These are phyloP conservation scores for Pseudogymnoascus sp. DNA, from an alignment of 2,329 filamentous ascomycete species.

Conservation along the genomic window DNA sequence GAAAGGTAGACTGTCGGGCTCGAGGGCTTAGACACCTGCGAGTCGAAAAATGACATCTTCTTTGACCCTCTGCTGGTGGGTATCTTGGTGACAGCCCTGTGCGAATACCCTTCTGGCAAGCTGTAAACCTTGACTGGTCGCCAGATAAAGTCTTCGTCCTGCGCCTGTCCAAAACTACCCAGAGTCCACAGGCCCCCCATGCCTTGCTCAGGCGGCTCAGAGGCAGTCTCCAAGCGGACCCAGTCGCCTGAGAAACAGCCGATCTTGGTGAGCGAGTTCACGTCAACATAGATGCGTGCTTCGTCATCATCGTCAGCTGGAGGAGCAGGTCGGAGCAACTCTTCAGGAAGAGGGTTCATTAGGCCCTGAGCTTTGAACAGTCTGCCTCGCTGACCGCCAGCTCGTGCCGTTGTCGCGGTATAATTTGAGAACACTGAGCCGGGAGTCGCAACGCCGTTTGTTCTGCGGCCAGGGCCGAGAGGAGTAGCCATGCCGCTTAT, in stretches of 20 bases:
- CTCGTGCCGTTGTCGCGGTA: conserved; percentile 73
- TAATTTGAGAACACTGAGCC: conserved; percentile 85
- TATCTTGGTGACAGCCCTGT: conserved; percentile 52
- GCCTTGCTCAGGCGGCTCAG: conserved; percentile 62
- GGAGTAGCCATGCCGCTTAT: conserved; percentile 73
- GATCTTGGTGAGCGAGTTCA: conserved; percentile 75
- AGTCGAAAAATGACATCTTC: conserved; percentile 56
- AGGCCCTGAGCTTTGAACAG: conserved; percentile 79
- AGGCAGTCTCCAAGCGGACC: conserved; percentile 73
- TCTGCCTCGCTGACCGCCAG: conserved; percentile 63
- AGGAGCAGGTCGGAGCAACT: conserved; percentile 79
- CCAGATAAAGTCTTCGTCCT: conserved; percentile 59
- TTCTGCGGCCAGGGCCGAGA: conserved; percentile 64
- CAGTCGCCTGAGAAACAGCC: conserved; percentile 97
- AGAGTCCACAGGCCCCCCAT: conserved; percentile 51
- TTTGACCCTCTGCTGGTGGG: conserved; percentile 44
- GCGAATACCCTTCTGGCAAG: conserved; percentile 66
- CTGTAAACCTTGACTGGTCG: conserved; percentile 84
- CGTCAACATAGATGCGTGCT: conserved; percentile 82
- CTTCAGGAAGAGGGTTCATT: conserved; percentile 60
- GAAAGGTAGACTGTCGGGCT: conserved; percentile 66
- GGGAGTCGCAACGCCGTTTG: conserved; percentile 70
- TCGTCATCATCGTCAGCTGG: conserved; percentile 72
- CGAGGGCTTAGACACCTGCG: conserved; percentile 53
- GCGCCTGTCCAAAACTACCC: conserved; percentile 54